phyloP scores from a whole-genome alignment of 441 rosid species.

The Bocquillonia castaneifolia region DNA sequence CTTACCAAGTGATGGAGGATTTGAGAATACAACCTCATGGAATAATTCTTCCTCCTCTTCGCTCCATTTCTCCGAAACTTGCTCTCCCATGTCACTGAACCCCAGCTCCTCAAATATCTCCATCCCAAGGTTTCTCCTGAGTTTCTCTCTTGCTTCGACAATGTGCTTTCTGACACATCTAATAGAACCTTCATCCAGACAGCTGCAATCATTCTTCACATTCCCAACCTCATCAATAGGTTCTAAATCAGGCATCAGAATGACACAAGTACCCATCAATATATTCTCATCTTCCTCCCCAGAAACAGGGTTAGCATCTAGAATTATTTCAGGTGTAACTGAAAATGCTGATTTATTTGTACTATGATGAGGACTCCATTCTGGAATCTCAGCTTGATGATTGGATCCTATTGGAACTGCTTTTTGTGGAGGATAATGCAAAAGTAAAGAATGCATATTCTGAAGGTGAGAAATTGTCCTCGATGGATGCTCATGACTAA shows the following conservation, averaged over 20 bases:
- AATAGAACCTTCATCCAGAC: conserved; percentile 41
- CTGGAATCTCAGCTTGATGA: conserved; percentile 60
- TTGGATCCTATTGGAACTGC: conserved; percentile 53
- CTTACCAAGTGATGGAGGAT: conserved; percentile 38
- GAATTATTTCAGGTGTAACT: not conserved
- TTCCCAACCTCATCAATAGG: conserved; percentile 27
- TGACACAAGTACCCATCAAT: conserved; percentile 37
- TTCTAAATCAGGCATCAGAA: conserved; percentile 35
- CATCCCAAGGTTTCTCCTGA: conserved; percentile 33
- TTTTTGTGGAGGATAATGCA: conserved; percentile 43
- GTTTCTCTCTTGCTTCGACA: conserved; percentile 34
- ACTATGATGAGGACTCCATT: conserved; percentile 31
- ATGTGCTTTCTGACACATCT: conserved; percentile 49
- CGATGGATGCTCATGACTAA: conserved; percentile 1
- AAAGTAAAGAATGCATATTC: conserved; percentile 32
- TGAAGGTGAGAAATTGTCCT: conserved; percentile 6
- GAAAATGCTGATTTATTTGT: conserved; percentile 10
- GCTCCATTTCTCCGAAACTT: conserved; percentile 40
- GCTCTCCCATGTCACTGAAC: conserved; percentile 50
- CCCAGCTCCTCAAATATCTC: conserved; percentile 39
- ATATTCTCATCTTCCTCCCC: conserved; percentile 23
- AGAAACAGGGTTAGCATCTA: not conserved
- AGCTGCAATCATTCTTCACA: conserved; percentile 32
- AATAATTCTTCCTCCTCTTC: conserved; percentile 41
- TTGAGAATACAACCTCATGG: conserved; percentile 38